These are phyloP conservation scores for Melocanna baccifera DNA, from an alignment of 176 grass and related monocot species.

Conservation along the genomic window DNA sequence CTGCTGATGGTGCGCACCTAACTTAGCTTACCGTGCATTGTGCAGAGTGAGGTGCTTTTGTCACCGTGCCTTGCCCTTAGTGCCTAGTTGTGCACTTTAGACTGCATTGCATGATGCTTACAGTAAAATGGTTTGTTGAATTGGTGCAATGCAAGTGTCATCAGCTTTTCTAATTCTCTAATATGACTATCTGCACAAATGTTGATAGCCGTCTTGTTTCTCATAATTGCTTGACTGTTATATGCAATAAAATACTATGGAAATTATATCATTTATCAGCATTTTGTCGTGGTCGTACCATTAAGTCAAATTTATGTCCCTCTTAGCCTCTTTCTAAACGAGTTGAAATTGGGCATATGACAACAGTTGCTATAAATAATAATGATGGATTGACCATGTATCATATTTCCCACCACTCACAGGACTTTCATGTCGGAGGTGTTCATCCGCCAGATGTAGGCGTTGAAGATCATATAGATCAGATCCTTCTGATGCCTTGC, in stretches of 20 bases:
- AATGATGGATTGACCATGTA: neutral
- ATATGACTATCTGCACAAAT: neutral
- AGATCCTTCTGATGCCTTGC: constrained; percentile 17
- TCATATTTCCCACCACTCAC: constrained; percentile 1
- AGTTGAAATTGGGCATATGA: constrained; percentile 6
- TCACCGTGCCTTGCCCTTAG: neutral
- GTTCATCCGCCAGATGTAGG: neutral
- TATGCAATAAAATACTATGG: neutral
- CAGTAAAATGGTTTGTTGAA: neutral
- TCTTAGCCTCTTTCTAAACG: neutral
- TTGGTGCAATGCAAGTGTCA: neutral
- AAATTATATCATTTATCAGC: neutral
- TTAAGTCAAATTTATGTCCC: neutral
- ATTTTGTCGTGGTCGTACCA: neutral
- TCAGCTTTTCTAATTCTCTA: constrained; percentile 2
- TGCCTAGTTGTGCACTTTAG: neutral
- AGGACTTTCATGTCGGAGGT: neutral
- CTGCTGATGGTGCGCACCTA: neutral
- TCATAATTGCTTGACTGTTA: neutral
- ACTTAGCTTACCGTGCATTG: neutral
- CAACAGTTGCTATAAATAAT: constrained; percentile 6
- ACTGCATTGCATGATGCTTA: neutral
- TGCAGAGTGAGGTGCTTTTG: neutral
- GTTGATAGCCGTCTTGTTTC: neutral
- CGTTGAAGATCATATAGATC: constrained; percentile 2